These are phyloP conservation scores for Cutaneotrichosporon cavernicola DNA, from an alignment of 1,284 basidiomycete genomes.

Conservation along the genomic window DNA sequence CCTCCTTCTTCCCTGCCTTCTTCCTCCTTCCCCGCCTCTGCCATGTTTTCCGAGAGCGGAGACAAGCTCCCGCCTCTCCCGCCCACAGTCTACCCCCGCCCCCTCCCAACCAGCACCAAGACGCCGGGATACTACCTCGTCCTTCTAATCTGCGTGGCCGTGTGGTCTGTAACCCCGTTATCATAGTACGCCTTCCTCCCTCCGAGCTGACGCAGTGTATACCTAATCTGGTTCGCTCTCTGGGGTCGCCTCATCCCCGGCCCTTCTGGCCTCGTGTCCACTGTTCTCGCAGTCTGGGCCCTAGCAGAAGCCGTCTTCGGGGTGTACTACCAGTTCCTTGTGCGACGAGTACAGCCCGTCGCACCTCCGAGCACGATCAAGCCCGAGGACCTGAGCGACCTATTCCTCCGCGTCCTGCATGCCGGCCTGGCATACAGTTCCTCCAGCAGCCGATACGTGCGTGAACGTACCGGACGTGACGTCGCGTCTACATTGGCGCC, in stretches of 20 bases:
- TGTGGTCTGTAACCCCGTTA: conserved; percentile 69
- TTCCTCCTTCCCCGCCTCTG: neutral
- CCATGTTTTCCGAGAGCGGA: conserved; percentile 12
- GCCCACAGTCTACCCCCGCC: conserved; percentile 16
- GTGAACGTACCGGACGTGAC: neutral
- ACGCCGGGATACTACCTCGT: conserved; percentile 38
- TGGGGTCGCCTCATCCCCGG: conserved; percentile 47
- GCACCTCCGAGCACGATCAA: conserved; percentile 53
- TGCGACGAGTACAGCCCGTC: conserved; percentile 59
- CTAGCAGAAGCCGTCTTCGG: conserved; percentile 62
- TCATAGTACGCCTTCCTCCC: conserved; percentile 59
- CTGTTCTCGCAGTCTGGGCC: conserved; percentile 39
- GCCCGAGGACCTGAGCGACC: conserved; percentile 59
- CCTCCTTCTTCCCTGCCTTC: neutral
- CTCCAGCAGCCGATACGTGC: neutral
- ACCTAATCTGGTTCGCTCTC: conserved; percentile 57
- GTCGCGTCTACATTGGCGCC: neutral
- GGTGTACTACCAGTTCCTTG: conserved; percentile 65
- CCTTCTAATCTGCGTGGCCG: conserved; percentile 57
- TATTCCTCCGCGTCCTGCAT: conserved; percentile 64
- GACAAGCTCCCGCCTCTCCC: conserved; percentile 16
- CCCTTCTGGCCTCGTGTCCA: neutral
- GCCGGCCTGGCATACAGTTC: conserved; percentile 52
- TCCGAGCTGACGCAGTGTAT: conserved; percentile 36
- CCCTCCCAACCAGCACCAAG: neutral